Base-by-base conservation (phyloP, 768 basidiomycete species). In the Daedalea quercina region DNA sequence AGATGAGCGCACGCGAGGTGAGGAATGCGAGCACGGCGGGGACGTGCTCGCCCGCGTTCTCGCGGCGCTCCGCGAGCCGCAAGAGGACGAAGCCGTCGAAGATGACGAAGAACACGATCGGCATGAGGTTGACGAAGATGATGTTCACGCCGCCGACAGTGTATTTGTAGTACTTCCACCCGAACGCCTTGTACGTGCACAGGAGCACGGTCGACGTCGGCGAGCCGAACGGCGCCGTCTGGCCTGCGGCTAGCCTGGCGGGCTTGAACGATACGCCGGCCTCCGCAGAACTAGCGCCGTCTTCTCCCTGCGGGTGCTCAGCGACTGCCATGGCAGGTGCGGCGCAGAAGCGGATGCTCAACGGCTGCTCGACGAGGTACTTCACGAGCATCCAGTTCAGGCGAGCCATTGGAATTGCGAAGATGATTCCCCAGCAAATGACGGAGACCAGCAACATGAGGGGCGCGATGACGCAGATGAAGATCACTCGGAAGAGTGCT, bases 141-240 rank as follows among this genome's bases (percentile, higher is more conserved):
- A 99, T 97, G 76, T 99, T 99, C 59, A 98, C 94, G 17, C 96
- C 96, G 19, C 96, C 93, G 47, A 99, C 80, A 4, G 96, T 99
- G 67, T 99, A 99, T 76, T 99, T 99, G 86, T 90, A 97, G 71
- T 96, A 98, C 67, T 94, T 79, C 62, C 82, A 73, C 1, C 95
- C 96, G 49, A 85, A 76, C 1, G 96, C 96, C 22, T 84, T 84
- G 67, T 98, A 98, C 3, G 88, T 95, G 71, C 96, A 99, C 25
- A 99, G 80, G 24, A 99, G 74, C 6, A 99, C 89, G 0, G 90
- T 97, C 41, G 92, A 88, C 31, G 77, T 79, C 1, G 86, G 85
- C n/a, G 80, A 82, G 19, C 87, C 87, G 11, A 79, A 80, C 3
- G 96, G 96, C 0, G 95, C 94, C 1, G 80, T 76, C 69, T 99